phyloP scores from a whole-genome alignment of 2,329 filamentous ascomycete species.

The Colletotrichum aenigma region DNA sequence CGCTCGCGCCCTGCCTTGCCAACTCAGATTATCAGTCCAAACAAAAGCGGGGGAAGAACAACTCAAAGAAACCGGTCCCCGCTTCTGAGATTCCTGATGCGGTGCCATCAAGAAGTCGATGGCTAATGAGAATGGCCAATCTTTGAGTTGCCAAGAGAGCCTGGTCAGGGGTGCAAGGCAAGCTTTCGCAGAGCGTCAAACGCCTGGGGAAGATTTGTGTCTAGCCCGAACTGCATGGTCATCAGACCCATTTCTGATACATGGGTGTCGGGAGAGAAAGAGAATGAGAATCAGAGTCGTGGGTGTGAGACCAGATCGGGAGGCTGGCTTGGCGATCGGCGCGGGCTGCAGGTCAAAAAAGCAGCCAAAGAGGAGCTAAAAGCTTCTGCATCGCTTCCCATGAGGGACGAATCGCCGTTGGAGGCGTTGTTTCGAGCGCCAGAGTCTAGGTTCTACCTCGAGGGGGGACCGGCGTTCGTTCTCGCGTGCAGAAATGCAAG shows the following conservation, averaged over 20 bases:
- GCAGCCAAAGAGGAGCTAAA: not conserved
- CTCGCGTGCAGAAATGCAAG: not conserved
- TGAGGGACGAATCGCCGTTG: not conserved
- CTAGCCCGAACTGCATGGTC: conserved; percentile 5
- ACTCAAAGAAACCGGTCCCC: not conserved
- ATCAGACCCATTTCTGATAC: conserved; percentile 8
- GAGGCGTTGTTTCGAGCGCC: not conserved
- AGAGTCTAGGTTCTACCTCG: not conserved
- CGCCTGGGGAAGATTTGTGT: not conserved
- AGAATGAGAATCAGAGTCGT: not conserved
- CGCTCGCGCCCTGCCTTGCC: not conserved
- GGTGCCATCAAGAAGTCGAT: not conserved
- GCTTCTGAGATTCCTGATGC: not conserved
- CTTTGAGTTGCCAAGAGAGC: not conserved
- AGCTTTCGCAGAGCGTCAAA: not conserved
- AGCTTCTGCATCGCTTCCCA: not conserved
- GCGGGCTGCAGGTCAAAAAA: not conserved
- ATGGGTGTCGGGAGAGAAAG: not conserved
- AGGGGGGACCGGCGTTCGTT: not conserved
- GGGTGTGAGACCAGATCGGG: conserved; percentile 4
- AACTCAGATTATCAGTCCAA: not conserved
- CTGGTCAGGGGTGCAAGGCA: not conserved
- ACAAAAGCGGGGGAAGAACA: not conserved
- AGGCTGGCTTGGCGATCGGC: conserved; percentile 9
- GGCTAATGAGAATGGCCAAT: not conserved